Evolutionary conservation across 164 flowering plant genomes (phyloP).

Genomic region (Warburgia ugandensis): DNA sequence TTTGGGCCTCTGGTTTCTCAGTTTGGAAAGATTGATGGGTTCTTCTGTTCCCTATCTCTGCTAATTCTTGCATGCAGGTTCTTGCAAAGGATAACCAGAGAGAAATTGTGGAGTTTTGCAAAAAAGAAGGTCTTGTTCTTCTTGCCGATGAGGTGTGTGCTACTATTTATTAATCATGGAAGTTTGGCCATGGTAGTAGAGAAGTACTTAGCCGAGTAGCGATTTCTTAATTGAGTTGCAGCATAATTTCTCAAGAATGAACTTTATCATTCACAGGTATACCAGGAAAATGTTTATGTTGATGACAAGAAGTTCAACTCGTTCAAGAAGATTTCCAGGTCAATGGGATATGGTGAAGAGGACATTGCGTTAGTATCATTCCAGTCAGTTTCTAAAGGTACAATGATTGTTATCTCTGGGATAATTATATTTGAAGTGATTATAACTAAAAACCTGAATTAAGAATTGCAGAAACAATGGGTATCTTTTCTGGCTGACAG

Average conservation of each 20-base stretch:
- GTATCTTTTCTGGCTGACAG: conserved; percentile 22
- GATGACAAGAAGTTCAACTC: conserved; percentile 88
- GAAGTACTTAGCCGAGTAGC: neutral
- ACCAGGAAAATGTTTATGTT: conserved; percentile 90
- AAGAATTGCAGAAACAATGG: neutral
- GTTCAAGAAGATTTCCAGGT: conserved; percentile 84
- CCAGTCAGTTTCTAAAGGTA: conserved; percentile 98
- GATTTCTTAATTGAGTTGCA: too few species aligned
- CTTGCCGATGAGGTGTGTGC: conserved; percentile 90
- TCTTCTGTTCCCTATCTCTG: neutral
- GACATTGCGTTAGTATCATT: conserved; percentile 82
- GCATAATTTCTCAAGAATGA: too few species aligned
- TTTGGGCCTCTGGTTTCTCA: too few species aligned
- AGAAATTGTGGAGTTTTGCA: conserved; percentile 88
- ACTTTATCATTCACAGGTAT: conserved; percentile 77
- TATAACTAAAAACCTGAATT: neutral
- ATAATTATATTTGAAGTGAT: neutral
- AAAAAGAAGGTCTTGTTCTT: conserved; percentile 86
- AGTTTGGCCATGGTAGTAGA: neutral
- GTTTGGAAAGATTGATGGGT: neutral
- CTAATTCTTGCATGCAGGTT: conserved; percentile 41
- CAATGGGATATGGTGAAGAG: conserved; percentile 86
- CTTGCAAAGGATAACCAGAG: conserved; percentile 86
- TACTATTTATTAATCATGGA: neutral
- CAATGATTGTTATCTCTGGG: conserved; percentile 9